Evolutionary conservation across 83 land plant genomes (phyloP), one percentile per base, ranked within the genome.

Genomic region (Thuja plicata): DNA sequence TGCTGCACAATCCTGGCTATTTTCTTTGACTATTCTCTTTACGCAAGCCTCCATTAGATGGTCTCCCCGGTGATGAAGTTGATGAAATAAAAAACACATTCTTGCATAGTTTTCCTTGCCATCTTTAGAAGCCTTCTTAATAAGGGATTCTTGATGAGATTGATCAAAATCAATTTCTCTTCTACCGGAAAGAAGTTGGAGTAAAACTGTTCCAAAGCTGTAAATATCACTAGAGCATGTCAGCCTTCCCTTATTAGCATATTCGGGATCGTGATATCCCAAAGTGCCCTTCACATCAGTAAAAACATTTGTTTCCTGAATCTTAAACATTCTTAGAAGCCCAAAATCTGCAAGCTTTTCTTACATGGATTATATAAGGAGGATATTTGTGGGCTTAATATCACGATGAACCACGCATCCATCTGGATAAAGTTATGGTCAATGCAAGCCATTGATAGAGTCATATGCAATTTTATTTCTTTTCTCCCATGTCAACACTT

Each of bases 291-390:
- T 91, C 4, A 92, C 95, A 81, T 88, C 95, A n/a, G 93, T 92
- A 84, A 89, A 93, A 27, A 93, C 93, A 66, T 89, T 92, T 46
- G 87, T 91, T 45, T 93, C 91, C n/a, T 93, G 91, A 93, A 93
- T 92, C 3, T 87, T 87, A 9, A 93, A 82, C 85, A 92, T 90
- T 87, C 87, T 93, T 0, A 93, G 91, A 85, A 92, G 86, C 38
- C 95, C 95, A 87, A 93, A 93, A 92, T 92, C 95, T 7, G 95
- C 89, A 4, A 93, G 95, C 92, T 93, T 93, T 1, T 93, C 90
- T 1, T 90, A 91, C 90, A 93, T 79, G 16, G 88, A 52, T 48
- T 92, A 90, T 5, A 84, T 93, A 82, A 93, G 73, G 38, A 93
- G 91, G 13, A 92, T 93, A 87, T 93, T 93, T 9, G 93, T 92